Percentiles rank a stretch among this genome's conserved stretches.
Evolutionary conservation across 306 rosid genomes (phyloP).

Genomic region (Prosopis cineraria): DNA sequence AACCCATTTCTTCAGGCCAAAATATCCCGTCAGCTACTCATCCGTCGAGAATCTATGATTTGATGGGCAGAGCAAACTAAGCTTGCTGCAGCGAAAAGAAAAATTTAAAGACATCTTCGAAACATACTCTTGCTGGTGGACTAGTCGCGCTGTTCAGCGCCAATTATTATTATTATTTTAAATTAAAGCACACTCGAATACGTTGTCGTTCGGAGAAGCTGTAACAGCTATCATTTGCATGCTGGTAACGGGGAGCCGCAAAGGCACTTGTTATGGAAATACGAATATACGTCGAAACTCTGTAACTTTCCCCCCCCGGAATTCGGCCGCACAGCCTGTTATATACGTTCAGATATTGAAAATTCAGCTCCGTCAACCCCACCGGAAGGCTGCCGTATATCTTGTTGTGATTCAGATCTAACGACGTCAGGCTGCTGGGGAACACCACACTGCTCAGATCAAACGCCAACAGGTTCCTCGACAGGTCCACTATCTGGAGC

Average conservation of each 20-base stretch:
- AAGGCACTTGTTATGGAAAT: conserved; percentile 68
- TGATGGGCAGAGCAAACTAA: no score
- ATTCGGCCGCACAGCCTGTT: conserved; percentile 69
- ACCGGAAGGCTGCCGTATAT: conserved; percentile 50
- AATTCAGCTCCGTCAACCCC: conserved; percentile 41
- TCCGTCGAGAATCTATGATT: no score
- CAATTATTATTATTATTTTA: no score
- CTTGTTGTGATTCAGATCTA: conserved; percentile 67
- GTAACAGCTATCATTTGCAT: conserved; percentile 46
- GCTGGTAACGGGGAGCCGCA: conserved; percentile 64
- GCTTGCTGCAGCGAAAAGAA: no score
- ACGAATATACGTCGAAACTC: conserved; percentile 42
- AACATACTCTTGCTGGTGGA: no score
- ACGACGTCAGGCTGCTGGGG: conserved; percentile 30
- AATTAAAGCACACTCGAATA: no score
- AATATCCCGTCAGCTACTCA: neutral
- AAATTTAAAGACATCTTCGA: no score
- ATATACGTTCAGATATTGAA: conserved; percentile 58
- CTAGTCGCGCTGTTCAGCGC: no score
- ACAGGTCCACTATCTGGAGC: conserved; percentile 40
- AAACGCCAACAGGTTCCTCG: conserved; percentile 59
- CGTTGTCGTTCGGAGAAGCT: no score
- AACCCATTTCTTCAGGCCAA: neutral
- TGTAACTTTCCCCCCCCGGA: conserved; percentile 66
- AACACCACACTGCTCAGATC: conserved; percentile 46